Evolutionary conservation across 768 basidiomycete species (phyloP).

Genomic region (Russula foetens): DNA sequence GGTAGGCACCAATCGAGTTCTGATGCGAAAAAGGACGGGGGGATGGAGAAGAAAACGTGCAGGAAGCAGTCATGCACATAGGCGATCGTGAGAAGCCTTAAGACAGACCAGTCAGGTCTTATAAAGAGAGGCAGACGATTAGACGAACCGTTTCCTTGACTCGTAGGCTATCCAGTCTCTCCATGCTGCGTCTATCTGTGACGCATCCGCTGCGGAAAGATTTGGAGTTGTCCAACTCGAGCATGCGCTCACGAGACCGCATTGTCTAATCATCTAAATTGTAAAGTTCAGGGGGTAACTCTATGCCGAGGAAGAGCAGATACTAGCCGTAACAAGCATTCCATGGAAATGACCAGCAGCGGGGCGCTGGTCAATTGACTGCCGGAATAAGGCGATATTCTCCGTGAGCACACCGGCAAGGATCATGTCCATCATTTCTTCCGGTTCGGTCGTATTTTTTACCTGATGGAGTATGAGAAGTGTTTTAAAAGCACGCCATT

Average conservation of each 20-base stretch:
- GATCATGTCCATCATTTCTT: slow-evolving; percentile 28
- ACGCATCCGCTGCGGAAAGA: slow-evolving; percentile 25
- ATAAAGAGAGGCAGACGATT: not conserved
- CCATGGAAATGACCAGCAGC: slow-evolving; percentile 41
- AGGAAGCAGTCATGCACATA: slow-evolving; percentile 46
- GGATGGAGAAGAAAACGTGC: slow-evolving; percentile 39
- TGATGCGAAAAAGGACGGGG: slow-evolving; percentile 36
- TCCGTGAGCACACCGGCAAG: slow-evolving; percentile 39
- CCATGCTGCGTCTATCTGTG: slow-evolving; percentile 37
- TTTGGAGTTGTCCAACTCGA: slow-evolving; percentile 33
- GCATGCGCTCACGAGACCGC: slow-evolving; percentile 33
- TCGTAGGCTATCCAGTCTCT: slow-evolving; percentile 44
- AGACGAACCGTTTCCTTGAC: slow-evolving; percentile 40
- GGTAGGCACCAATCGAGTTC: slow-evolving; percentile 43
- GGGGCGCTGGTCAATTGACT: slow-evolving; percentile 35
- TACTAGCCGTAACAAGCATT: slow-evolving; percentile 44
- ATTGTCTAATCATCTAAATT: slow-evolving; percentile 26
- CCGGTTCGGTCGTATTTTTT: slow-evolving; percentile 9
- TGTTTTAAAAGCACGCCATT: not conserved
- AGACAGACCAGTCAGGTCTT: not conserved
- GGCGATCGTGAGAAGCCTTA: slow-evolving; percentile 27
- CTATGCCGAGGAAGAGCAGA: not conserved
- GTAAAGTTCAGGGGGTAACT: not conserved
- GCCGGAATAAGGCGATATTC: slow-evolving; percentile 43
- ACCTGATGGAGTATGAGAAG: slow-evolving; percentile 7